These are phyloP conservation scores for Clarireedia monteithiana DNA, from an alignment of 2,329 filamentous ascomycete species.

Conservation along the genomic window DNA sequence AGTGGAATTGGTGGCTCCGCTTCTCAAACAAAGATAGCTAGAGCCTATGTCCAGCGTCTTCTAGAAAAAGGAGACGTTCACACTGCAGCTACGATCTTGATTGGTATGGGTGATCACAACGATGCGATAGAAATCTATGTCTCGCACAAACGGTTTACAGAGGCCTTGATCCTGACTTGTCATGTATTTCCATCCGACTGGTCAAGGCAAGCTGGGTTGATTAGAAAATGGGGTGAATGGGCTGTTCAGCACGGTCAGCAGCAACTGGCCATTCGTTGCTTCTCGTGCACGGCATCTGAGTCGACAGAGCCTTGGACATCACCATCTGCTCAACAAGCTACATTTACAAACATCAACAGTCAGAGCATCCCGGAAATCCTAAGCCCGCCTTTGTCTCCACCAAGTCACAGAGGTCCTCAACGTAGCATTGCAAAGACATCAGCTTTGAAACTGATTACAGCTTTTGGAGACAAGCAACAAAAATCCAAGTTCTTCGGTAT, in stretches of 20 bases:
- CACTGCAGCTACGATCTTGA: slow-evolving; percentile 83
- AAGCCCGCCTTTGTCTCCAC: slow-evolving; percentile 68
- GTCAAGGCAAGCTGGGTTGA: slow-evolving; percentile 80
- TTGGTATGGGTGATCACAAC: slow-evolving; percentile 85
- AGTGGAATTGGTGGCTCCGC: slow-evolving; percentile 74
- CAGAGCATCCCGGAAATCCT: slow-evolving; percentile 53
- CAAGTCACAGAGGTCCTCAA: slow-evolving; percentile 51
- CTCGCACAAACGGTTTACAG: slow-evolving; percentile 85
- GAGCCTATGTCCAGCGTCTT: slow-evolving; percentile 83
- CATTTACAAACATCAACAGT: slow-evolving; percentile 49
- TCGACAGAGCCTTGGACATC: slow-evolving; percentile 83
- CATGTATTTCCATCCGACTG: slow-evolving; percentile 78
- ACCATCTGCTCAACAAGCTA: slow-evolving; percentile 61
- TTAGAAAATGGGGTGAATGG: slow-evolving; percentile 92
- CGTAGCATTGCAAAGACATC: slow-evolving; percentile 69
- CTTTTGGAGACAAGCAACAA: slow-evolving; percentile 59
- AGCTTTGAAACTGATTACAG: slow-evolving; percentile 83
- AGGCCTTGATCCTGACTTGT: slow-evolving; percentile 83
- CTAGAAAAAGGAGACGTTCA: slow-evolving; percentile 87
- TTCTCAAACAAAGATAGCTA: slow-evolving; percentile 83
- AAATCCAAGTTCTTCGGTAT: slow-evolving; percentile 58
- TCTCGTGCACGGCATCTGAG: slow-evolving; percentile 83
- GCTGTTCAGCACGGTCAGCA: slow-evolving; percentile 81
- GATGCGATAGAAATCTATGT: slow-evolving; percentile 96
- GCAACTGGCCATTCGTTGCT: slow-evolving; percentile 84